These are phyloP conservation scores for Schizosaccharomyces octosporus DNA, from an alignment of 805 yeast species.

Conservation along the genomic window DNA sequence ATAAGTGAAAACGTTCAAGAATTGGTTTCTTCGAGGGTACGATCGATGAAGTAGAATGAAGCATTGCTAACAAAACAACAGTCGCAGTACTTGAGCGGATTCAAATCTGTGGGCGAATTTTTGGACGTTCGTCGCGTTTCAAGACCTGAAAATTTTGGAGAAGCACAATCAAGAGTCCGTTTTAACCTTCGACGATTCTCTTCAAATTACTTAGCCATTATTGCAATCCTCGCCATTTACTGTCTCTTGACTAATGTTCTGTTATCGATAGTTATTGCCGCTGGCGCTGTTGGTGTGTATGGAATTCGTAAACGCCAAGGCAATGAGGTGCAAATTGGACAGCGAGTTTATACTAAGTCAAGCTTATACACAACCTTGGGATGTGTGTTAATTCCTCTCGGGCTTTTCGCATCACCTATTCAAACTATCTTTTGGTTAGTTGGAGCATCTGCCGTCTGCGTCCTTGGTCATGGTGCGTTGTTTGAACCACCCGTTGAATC, in stretches of 20 bases:
- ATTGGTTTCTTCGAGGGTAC: too few species aligned
- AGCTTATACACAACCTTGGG: conserved; percentile 68
- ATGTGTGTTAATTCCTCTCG: conserved; percentile 44
- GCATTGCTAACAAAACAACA: conserved; percentile 2
- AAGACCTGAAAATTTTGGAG: conserved; percentile 29
- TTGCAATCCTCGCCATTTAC: conserved; percentile 50
- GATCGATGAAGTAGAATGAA: not conserved
- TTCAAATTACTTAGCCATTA: conserved; percentile 59
- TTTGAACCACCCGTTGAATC: conserved; percentile 91
- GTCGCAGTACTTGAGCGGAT: not conserved
- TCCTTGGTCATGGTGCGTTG: conserved; percentile 66
- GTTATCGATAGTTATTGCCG: conserved; percentile 52
- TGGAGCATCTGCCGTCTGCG: conserved; percentile 58
- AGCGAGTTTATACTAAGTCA: conserved; percentile 41
- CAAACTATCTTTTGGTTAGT: conserved; percentile 77
- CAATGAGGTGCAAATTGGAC: conserved; percentile 41
- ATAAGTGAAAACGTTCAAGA: too few species aligned
- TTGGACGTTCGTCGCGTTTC: conserved; percentile 74
- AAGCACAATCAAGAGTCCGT: conserved; percentile 55
- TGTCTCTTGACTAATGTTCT: conserved; percentile 69
- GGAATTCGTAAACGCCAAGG: conserved; percentile 66
- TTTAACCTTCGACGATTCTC: conserved; percentile 72
- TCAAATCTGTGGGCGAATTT: conserved; percentile 57
- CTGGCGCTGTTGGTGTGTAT: conserved; percentile 48
- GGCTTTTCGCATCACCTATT: conserved; percentile 70